phyloP scores from a whole-genome alignment of 2,329 filamentous ascomycete genomes.

The Alternaria hordeiaustralica region DNA sequence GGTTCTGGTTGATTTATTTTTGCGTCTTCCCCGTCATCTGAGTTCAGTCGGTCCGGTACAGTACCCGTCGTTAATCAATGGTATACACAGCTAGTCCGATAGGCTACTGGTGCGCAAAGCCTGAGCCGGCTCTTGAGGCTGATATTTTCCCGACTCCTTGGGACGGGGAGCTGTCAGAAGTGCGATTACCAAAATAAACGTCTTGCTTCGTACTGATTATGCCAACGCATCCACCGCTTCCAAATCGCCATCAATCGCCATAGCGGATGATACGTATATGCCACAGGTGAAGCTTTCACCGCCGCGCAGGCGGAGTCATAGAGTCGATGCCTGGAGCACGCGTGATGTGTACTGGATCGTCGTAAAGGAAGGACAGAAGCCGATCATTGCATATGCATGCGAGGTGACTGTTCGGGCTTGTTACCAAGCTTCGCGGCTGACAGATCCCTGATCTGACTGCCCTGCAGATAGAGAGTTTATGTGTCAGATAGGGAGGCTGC shows the following conservation, averaged over 20 bases:
- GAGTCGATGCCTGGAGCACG: accelerated
- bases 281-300: not conserved
- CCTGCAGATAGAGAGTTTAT: no score
- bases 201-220: not conserved
- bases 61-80: no score
- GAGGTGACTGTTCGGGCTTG: not conserved
- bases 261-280: not conserved
- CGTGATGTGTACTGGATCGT: not conserved
- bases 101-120: not conserved
- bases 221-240: not conserved
- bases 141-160: accelerated
- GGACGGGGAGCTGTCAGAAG: not conserved
- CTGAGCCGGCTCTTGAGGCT: not conserved
- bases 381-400: not conserved
- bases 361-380: accelerated
- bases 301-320: not conserved
- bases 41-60: not conserved
- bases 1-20: not conserved
- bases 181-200: accelerated
- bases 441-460: no score
- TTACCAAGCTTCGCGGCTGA: not conserved
- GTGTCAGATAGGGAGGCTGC: no score
- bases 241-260: not conserved
- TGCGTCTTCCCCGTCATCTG: accelerated
- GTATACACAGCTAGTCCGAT: no score